These are phyloP conservation scores for Clonostachys rosea DNA, from an alignment of 2,329 filamentous ascomycete species.

Conservation along the genomic window DNA sequence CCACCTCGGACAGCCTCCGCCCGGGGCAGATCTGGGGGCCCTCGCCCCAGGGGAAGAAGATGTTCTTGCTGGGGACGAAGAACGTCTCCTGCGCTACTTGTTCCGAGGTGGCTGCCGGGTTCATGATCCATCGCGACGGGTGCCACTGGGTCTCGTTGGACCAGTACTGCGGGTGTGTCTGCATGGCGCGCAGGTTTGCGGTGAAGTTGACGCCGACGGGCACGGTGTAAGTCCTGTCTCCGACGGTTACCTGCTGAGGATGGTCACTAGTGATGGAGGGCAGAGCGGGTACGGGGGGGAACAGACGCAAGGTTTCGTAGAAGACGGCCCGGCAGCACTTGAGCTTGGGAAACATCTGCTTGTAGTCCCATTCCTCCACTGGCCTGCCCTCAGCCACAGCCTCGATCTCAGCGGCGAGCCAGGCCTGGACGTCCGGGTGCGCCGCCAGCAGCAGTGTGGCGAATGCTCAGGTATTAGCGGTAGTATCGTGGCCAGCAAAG, in stretches of 20 bases:
- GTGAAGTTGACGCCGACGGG: slow-evolving; percentile 2
- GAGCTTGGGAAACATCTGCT: slow-evolving; percentile 9
- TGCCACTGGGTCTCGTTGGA: slow-evolving; percentile 8
- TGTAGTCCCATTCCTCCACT: background rate
- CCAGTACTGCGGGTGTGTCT: slow-evolving; percentile 7
- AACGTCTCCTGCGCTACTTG: background rate
- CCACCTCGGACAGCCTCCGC: slow-evolving; percentile 22
- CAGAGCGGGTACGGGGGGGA: slow-evolving; percentile 18
- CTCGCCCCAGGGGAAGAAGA: slow-evolving; percentile 17
- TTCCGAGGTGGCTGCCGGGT: background rate
- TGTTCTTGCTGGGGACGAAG: background rate
- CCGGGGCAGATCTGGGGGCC: slow-evolving; percentile 20
- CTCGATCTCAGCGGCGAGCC: slow-evolving; percentile 32
- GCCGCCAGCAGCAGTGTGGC: slow-evolving; percentile 35
- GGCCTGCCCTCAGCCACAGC: slow-evolving; percentile 10
- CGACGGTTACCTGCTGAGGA: background rate
- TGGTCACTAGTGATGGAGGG: slow-evolving; percentile 13
- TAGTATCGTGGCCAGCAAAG: slow-evolving; percentile 46
- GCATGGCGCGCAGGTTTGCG: slow-evolving; percentile 1
- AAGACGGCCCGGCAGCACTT: slow-evolving; percentile 31
- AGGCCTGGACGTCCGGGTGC: slow-evolving; percentile 36
- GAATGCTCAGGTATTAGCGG: slow-evolving; percentile 36
- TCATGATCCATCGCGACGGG: slow-evolving; percentile 10
- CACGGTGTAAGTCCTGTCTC: background rate
- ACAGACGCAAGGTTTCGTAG: slow-evolving; percentile 35